Evolutionary conservation across 371 early-diverging fungal genomes (phyloP), one percentile per base, ranked within the genome.

Genomic region (Capniomyces stellatus): DNA sequence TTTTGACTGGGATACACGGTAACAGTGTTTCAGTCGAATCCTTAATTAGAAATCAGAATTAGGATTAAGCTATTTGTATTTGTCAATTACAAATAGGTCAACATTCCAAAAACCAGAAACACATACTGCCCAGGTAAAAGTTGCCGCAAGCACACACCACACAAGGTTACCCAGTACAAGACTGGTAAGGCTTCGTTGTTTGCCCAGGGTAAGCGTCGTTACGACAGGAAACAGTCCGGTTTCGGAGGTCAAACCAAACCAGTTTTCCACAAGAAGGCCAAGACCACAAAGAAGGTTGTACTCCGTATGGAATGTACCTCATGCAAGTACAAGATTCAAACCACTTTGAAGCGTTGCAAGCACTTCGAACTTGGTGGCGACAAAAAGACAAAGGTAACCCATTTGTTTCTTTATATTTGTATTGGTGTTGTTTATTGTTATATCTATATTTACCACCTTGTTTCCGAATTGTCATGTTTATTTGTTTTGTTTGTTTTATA

Each of bases 201-300:
- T 64, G 95, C 91, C 64, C 94, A 94, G 78, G 98, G 92, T 82
- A 79, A 82, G 68, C 77, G 87, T 65, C 83, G 87, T 76, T 87
- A 87, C 73, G 79, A 78, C 64, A 68, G 87, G 64, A 91, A 91
- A 78, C 90, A 89, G 71, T 77, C 77, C 58, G 91, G 90, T 72
- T 89, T 84, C 76, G 98, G 98, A 86, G 98, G 98, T 79, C 98
- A 98, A 79, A 97, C 94, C 75, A 98, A 94, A 85, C 98, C 98
- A 70, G 88, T 93, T 59, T 85, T 85, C 82, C 83, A 82, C 80
- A 85, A 85, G 79, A 73, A 72, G 71, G 95, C 93, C 71, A 94
- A 92, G 84, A 94, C 95, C 63, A 96, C 97, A 75, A 98, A 97
- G 87, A 98, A 98, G 87, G 78, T 97, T 66, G 94, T 94, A 47